Conservation (phyloP, 495 filamentous ascomycete genomes). For the Neurospora sp. region DNA sequence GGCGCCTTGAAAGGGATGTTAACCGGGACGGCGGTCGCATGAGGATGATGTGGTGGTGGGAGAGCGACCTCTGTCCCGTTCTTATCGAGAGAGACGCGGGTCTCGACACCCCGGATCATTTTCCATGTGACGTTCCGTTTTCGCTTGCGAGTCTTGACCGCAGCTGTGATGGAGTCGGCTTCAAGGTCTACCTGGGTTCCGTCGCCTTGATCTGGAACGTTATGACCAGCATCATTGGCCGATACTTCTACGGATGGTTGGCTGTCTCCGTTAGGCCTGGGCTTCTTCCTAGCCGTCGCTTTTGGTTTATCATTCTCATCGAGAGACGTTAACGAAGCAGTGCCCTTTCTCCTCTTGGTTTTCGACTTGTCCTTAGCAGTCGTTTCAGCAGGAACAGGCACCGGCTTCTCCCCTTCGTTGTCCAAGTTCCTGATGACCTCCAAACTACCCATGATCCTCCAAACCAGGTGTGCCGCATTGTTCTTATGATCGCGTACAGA, state of each 20-base stretch:
- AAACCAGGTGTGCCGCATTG: constrained; percentile 25
- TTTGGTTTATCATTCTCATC: neutral
- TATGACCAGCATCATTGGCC: neutral
- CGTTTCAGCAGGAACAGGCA: neutral
- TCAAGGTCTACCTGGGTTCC: neutral
- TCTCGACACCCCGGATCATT: constrained; percentile 28
- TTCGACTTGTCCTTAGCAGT: neutral
- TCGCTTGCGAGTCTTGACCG: constrained; percentile 31
- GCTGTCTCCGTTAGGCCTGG: neutral
- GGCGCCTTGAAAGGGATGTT: neutral
- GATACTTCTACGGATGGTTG: neutral
- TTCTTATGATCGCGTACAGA: constrained; percentile 25
- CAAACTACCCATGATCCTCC: constrained; percentile 18
- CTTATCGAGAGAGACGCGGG: constrained; percentile 10
- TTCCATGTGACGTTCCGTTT: constrained; percentile 26
- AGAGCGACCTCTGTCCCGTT: neutral
- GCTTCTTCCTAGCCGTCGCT: neutral
- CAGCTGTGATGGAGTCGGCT: constrained; percentile 23
- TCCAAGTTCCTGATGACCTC: neutral
- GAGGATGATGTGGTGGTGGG: neutral
- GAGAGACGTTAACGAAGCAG: neutral
- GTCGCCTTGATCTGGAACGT: neutral
- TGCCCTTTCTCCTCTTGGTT: neutral
- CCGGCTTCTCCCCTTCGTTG: neutral
- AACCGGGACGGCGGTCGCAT: neutral